Evolutionary conservation across 805 yeast species (phyloP), one percentile per base, ranked within the genome.

Genomic region (Kluyveromyces aestuarii): DNA sequence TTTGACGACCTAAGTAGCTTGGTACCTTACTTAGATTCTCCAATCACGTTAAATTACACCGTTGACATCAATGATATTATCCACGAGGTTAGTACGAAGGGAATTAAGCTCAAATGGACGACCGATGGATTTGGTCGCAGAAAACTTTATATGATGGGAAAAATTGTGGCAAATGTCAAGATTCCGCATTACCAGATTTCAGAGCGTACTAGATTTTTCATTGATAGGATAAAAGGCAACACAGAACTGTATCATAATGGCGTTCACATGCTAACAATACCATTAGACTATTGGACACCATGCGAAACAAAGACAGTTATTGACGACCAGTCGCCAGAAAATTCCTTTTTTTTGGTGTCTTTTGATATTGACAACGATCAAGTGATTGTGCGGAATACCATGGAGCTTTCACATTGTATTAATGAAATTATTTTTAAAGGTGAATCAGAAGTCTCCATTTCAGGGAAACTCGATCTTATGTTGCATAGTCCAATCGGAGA

Each of bases 211-310:
- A 48, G 51, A 8, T 40, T 74, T 1, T 49, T 56, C 2, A 72
- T 75, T 1, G 53, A 61, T 4, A 58, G 64, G 14, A 63, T 76
- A 1, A 68, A 69, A 48, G 82, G 82, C 7, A 46, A 56, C 5
- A 68, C 76, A 11, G 62, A 64, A 39, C 57, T 79, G 37, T 67
- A 56, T 45, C 73, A 74, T 51, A 55, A 69, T 6, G 70, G 59
- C 2, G 52, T 49, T 14, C 67, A 66, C 48, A 78, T 79, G 58
- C 73, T 76, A 6, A 64, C 69, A n/a, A 58, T 78, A 13, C 67
- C 69, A 5, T 56, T 75, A 55, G 57, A 58, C 9, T 70, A 69
- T 7, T 79, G 83, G 83, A 66, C 67, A 21, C 52, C 55, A n/a
- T 68, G 77, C 6, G 61, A 62, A 0, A 74, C 79, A 5, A 61